Conservation (phyloP, 2,329 filamentous ascomycete genomes). For the Fusarium phyllophilum region DNA sequence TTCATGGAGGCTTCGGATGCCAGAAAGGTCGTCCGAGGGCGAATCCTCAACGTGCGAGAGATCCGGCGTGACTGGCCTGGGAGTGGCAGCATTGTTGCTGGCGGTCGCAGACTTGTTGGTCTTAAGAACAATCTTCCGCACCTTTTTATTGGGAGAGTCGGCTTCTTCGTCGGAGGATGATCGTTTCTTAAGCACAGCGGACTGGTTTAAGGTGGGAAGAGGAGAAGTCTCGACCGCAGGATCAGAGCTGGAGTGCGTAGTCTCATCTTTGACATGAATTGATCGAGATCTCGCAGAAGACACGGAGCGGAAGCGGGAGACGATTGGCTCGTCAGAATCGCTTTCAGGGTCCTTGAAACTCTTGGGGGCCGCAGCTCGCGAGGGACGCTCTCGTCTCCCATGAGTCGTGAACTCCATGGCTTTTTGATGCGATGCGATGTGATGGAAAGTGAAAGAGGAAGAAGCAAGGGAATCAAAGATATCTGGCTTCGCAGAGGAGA, state of each 20-base stretch:
- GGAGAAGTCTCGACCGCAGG: background rate
- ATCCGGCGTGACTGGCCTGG: background rate
- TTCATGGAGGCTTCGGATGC: background rate
- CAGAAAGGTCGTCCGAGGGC: background rate
- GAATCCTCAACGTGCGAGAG: background rate
- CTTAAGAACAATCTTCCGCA: conserved; percentile 10
- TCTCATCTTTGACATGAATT: background rate
- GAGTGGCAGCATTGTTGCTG: background rate
- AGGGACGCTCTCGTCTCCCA: conserved; percentile 10
- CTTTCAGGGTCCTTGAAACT: conserved; percentile 2
- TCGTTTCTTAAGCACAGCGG: background rate
- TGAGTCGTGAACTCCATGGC: background rate
- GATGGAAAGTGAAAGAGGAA: background rate
- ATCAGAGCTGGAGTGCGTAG: background rate
- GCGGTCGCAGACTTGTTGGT: background rate
- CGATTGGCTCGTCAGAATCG: background rate
- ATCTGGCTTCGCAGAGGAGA: background rate
- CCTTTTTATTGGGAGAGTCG: conserved; percentile 9
- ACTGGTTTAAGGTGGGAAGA: background rate
- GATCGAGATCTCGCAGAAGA: background rate
- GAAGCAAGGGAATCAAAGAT: background rate
- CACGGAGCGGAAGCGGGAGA: background rate
- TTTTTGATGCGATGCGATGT: background rate
- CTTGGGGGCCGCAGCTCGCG: conserved; percentile 14
- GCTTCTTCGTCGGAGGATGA: background rate